Percentiles rank a stretch among this genome's conserved stretches.
phyloP scores from a whole-genome alignment of 1,139 yeast genomes.

The Debaryomyces fabryi region DNA sequence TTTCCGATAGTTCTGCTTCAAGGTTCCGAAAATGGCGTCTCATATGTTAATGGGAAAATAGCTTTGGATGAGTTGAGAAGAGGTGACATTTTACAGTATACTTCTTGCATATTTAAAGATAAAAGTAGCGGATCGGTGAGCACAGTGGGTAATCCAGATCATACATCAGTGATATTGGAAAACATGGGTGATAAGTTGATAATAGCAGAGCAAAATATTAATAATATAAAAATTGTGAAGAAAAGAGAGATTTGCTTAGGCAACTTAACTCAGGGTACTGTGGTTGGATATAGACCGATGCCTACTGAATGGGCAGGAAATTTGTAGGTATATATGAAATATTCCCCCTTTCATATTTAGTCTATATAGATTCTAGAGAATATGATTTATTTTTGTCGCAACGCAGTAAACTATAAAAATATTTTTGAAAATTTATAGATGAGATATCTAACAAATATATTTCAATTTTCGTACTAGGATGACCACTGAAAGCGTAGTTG shows the following conservation, averaged over 20 bases:
- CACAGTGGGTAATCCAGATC: slow-evolving; percentile 64
- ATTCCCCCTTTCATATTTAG: neutral
- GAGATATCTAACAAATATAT: neutral
- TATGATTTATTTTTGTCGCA: neutral
- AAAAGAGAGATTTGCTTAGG: slow-evolving; percentile 47
- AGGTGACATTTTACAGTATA: slow-evolving; percentile 48
- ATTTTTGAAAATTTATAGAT: neutral
- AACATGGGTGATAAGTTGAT: slow-evolving; percentile 33
- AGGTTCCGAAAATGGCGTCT: slow-evolving; percentile 26
- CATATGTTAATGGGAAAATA: slow-evolving; percentile 19
- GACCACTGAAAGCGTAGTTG: slow-evolving; percentile 26
- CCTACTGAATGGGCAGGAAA: slow-evolving; percentile 54
- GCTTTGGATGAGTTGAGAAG: slow-evolving; percentile 42
- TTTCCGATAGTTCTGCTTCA: slow-evolving; percentile 49
- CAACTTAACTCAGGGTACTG: slow-evolving; percentile 49
- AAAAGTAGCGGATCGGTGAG: slow-evolving; percentile 27
- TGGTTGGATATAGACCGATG: slow-evolving; percentile 59
- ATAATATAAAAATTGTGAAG: slow-evolving; percentile 51
- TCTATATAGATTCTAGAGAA: neutral
- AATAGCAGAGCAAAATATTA: slow-evolving; percentile 66
- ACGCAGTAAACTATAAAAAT: neutral
- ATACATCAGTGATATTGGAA: slow-evolving; percentile 61
- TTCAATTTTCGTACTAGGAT: slow-evolving; percentile 5
- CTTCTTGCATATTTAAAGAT: slow-evolving; percentile 45
- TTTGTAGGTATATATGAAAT: slow-evolving; percentile 1